Conservation (phyloP, 129 eudicot genomes). For the Flaveria bidentis region DNA sequence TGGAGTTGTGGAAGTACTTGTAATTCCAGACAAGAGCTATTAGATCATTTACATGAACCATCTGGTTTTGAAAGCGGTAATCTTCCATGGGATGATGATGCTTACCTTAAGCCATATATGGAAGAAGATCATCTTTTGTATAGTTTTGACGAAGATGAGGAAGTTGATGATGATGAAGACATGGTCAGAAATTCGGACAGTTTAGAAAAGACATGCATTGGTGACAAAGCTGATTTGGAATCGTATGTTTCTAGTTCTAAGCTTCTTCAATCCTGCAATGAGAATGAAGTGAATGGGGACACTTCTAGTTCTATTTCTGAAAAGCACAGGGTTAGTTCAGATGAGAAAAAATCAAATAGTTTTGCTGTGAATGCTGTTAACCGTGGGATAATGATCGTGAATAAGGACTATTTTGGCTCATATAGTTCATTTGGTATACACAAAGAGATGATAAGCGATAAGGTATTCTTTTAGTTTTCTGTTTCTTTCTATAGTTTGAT, state of each 20-base stretch:
- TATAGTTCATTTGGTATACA: slow-evolving; percentile 90
- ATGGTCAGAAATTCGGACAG: slow-evolving; percentile 14
- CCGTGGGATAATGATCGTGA: slow-evolving; percentile 49
- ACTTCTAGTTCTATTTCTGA: slow-evolving; percentile 27
- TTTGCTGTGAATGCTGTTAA: slow-evolving; percentile 35
- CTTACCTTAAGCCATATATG: slow-evolving; percentile 69
- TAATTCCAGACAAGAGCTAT: slow-evolving; percentile 48
- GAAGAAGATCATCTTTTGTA: slow-evolving; percentile 71
- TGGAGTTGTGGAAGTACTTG: slow-evolving; percentile 69
- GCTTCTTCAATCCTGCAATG: background rate
- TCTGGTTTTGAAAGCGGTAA: slow-evolving; percentile 28
- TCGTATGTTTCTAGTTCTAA: slow-evolving; percentile 11
- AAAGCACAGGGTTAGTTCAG: slow-evolving; percentile 16
- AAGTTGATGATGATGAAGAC: slow-evolving; percentile 60
- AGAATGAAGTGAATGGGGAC: slow-evolving; percentile 38
- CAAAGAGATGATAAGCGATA: slow-evolving; percentile 91
- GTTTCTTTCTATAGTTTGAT: background rate
- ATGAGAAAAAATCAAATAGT: slow-evolving; percentile 22
- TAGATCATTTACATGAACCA: slow-evolving; percentile 53
- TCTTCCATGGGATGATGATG: slow-evolving; percentile 70
- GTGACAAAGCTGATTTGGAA: slow-evolving; percentile 35
- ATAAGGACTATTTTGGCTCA: slow-evolving; percentile 74
- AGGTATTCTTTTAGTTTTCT: slow-evolving; percentile 44
- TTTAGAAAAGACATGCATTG: slow-evolving; percentile 37
- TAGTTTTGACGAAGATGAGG: slow-evolving; percentile 74